Evolutionary conservation across 2,329 filamentous ascomycete species (phyloP).

Genomic region (Calonectria montana): DNA sequence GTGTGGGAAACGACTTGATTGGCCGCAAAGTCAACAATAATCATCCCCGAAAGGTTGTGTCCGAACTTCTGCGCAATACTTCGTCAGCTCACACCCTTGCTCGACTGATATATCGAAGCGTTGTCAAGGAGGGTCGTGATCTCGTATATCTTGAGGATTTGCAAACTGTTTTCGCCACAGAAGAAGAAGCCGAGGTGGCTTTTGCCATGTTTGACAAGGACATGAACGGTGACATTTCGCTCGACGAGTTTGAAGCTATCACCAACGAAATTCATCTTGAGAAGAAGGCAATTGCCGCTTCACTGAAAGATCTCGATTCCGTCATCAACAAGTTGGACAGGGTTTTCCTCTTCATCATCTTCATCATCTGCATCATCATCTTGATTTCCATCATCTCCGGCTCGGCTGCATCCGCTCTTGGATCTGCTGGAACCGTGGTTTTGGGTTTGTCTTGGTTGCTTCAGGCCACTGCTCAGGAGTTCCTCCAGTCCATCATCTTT

Average conservation of each 20-base stretch:
- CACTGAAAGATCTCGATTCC: slow-evolving; percentile 93
- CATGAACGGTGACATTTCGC: slow-evolving; percentile 94
- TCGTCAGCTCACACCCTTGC: slow-evolving; percentile 84
- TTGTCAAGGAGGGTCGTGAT: slow-evolving; percentile 79
- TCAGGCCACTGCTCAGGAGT: slow-evolving; percentile 92
- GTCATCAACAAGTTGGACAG: slow-evolving; percentile 91
- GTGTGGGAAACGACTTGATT: slow-evolving; percentile 91
- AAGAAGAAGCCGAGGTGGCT: slow-evolving; percentile 88
- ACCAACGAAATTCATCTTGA: slow-evolving; percentile 95
- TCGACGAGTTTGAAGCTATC: slow-evolving; percentile 92
- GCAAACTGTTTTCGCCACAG: slow-evolving; percentile 79
- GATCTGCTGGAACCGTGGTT: slow-evolving; percentile 87
- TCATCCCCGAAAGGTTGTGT: slow-evolving; percentile 86
- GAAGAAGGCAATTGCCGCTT: slow-evolving; percentile 94
- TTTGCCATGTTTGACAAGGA: slow-evolving; percentile 97
- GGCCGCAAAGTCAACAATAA: slow-evolving; percentile 78
- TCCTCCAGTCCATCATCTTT: slow-evolving; percentile 92
- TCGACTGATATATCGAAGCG: slow-evolving; percentile 87
- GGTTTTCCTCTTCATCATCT: slow-evolving; percentile 88
- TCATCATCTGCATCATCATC: slow-evolving; percentile 83
- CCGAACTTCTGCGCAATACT: slow-evolving; percentile 79
- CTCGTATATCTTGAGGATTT: slow-evolving; percentile 84
- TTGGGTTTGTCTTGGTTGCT: slow-evolving; percentile 93
- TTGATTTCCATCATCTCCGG: slow-evolving; percentile 91
- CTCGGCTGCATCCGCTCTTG: slow-evolving; percentile 90